phyloP scores from a whole-genome alignment of 1,284 basidiomycete species.

The Naganishia sp. region DNA sequence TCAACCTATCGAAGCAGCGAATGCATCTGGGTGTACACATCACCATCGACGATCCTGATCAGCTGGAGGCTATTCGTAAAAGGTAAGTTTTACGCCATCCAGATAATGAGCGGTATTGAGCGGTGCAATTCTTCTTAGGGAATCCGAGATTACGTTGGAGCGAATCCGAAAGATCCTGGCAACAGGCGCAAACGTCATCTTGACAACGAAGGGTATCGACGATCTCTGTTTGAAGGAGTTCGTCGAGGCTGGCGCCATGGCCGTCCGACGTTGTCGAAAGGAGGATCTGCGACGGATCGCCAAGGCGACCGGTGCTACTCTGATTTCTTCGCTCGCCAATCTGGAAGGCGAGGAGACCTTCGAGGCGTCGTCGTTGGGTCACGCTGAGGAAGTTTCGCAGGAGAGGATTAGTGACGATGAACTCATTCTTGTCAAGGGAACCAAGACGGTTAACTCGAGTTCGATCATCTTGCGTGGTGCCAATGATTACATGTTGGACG shows the following conservation, averaged over 20 bases:
- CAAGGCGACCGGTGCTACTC: conserved; percentile 91
- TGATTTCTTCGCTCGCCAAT: conserved; percentile 91
- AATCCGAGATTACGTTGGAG: conserved; percentile 95
- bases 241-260: conserved; percentile 98
- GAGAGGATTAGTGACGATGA: conserved; percentile 99
- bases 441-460: conserved; percentile 89
- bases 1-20: conserved; percentile 93
- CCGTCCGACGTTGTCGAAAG: conserved; percentile 94
- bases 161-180: conserved; percentile 94
- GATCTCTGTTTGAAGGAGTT: conserved; percentile 98
- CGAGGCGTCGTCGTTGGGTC: conserved; percentile 84
- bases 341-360: conserved; percentile 98
- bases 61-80: conserved; percentile 93
- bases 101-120: background rate
- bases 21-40: conserved; percentile 99
- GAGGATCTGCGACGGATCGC: conserved; percentile 97
- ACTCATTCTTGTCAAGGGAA: conserved; percentile 94
- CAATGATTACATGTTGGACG: conserved; percentile 99
- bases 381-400: conserved; percentile 93
- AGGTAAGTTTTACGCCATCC: conserved; percentile 59
- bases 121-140: conserved; percentile 58
- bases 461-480: conserved; percentile 95
- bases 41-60: conserved; percentile 93
- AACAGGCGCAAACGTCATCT: conserved; percentile 92
- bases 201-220: conserved; percentile 99